Evolutionary conservation across 2,329 filamentous ascomycete genomes (phyloP).

Genomic region (Hypoxylon sp.): DNA sequence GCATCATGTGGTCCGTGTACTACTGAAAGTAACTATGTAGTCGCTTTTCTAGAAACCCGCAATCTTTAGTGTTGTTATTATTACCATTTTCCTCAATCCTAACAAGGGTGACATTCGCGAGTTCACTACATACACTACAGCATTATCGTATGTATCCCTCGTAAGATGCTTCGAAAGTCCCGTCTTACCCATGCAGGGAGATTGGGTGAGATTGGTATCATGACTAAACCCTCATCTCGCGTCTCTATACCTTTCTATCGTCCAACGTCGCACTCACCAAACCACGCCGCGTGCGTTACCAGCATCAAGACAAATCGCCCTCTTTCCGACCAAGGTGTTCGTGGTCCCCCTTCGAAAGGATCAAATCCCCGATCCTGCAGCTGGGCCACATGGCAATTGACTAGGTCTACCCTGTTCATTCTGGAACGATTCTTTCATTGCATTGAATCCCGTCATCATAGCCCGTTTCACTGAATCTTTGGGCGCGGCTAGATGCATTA

Average conservation of each 20-base stretch:
- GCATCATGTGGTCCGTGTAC: conserved; percentile 16
- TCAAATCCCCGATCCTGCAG: conserved; percentile 42
- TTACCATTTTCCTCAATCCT: conserved; percentile 9
- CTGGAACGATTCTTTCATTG: conserved; percentile 40
- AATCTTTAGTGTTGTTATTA: conserved; percentile 2
- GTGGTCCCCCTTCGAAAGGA: conserved; percentile 24
- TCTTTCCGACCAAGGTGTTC: conserved; percentile 11
- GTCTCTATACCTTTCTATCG: conserved; percentile 19
- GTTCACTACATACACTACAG: background rate
- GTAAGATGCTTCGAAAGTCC: conserved; percentile 2
- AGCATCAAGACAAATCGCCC: conserved; percentile 10
- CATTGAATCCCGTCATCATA: conserved; percentile 37
- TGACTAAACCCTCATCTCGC: conserved; percentile 20
- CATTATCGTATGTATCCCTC: background rate
- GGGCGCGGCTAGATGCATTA: conserved; percentile 42
- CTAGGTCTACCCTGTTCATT: conserved; percentile 42
- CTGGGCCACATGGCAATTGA: conserved; percentile 44
- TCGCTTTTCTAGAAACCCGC: background rate
- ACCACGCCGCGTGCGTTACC: conserved; percentile 8
- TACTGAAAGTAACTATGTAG: background rate
- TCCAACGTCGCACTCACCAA: conserved; percentile 21
- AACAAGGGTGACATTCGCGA: conserved; percentile 6
- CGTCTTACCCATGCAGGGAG: conserved; percentile 8
- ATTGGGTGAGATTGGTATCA: conserved; percentile 12
- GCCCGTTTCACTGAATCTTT: conserved; percentile 42